Conservation (phyloP, 1,284 basidiomycete species). For the Naganishia liquefaciens region DNA sequence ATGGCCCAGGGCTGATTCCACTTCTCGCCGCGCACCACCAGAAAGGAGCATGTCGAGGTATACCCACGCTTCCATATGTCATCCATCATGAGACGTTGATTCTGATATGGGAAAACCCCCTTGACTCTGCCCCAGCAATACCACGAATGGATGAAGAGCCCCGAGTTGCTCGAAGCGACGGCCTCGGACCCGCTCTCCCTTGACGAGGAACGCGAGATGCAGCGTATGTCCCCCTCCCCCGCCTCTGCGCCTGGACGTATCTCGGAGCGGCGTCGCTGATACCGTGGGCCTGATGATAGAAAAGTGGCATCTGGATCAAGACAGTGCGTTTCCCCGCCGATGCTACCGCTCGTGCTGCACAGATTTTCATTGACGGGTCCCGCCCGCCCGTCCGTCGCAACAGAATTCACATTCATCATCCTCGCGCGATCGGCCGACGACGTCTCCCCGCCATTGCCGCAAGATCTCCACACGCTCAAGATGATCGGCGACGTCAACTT, state of each 20-base stretch:
- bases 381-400: neutral
- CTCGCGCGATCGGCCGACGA: constrained; percentile 58
- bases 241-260: neutral
- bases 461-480: constrained; percentile 43
- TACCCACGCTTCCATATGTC: neutral
- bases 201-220: constrained; percentile 89
- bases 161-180: constrained; percentile 72
- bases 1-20: constrained; percentile 30
- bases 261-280: neutral
- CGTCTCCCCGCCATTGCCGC: constrained; percentile 13
- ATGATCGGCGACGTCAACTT: constrained; percentile 95
- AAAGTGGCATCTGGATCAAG: constrained; percentile 83
- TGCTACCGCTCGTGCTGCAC: neutral
- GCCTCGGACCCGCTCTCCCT: constrained; percentile 82
- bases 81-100: constrained; percentile 2
- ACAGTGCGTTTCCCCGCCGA: constrained; percentile 62
- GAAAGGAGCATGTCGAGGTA: constrained; percentile 66
- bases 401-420: constrained; percentile 89
- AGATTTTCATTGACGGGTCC: constrained; percentile 9
- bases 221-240: constrained; percentile 61
- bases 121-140: constrained; percentile 63
- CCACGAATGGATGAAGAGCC: constrained; percentile 85
- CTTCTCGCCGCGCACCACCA: constrained; percentile 35
- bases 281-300: constrained; percentile 57
- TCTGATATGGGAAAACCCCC: too few species aligned